Evolutionary conservation across 1,284 basidiomycete species (phyloP).

Genomic region (Pulchroboletus neoregius): DNA sequence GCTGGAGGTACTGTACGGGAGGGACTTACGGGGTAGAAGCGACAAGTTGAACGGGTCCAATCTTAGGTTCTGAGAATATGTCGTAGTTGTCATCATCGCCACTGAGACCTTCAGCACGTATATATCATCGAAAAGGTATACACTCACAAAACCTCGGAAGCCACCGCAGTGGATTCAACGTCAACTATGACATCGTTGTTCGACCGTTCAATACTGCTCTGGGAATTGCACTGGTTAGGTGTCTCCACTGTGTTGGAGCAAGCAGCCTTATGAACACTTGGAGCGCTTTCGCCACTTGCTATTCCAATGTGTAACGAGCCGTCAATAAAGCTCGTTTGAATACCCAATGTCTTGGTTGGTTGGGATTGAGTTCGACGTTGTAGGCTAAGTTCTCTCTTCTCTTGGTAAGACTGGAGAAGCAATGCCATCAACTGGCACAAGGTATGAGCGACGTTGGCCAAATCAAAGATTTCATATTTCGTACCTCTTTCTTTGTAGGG

Average conservation of each 20-base stretch:
- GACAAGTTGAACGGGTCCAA: background rate
- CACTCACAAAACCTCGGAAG: constrained; percentile 13
- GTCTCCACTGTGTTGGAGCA: background rate
- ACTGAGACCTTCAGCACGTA: constrained; percentile 5
- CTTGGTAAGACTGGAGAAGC: constrained; percentile 28
- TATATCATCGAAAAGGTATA: background rate
- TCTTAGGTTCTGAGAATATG: background rate
- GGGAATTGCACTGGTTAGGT: background rate
- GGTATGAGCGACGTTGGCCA: constrained; percentile 9
- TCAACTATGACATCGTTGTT: background rate
- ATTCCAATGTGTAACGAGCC: background rate
- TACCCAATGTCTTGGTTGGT: constrained; percentile 16
- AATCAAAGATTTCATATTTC: background rate
- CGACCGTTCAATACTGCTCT: background rate
- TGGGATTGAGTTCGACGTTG: constrained; percentile 4
- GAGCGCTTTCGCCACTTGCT: background rate
- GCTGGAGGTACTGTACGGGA: background rate
- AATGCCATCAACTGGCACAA: constrained; percentile 24
- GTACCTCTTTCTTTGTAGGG: constrained; percentile 28
- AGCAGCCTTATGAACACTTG: background rate
- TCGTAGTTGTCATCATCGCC: background rate
- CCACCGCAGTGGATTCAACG: background rate
- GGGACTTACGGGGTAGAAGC: constrained; percentile 21
- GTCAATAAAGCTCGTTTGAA: constrained; percentile 24
- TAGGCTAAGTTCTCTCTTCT: constrained; percentile 16